phyloP scores from a whole-genome alignment of 2,329 filamentous ascomycete genomes.

The Albifimbria verrucaria region DNA sequence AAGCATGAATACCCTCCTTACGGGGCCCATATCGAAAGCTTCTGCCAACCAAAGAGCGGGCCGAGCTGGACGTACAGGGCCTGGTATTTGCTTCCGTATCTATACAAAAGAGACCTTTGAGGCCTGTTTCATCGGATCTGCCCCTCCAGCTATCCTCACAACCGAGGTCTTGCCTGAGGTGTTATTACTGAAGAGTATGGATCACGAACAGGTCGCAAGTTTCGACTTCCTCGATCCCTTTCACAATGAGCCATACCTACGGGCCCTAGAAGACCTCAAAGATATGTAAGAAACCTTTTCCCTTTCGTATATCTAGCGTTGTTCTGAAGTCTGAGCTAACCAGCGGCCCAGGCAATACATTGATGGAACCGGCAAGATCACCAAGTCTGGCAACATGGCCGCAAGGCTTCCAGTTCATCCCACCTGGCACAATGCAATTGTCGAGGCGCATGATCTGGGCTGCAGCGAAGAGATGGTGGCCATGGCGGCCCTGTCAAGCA shows the following conservation, averaged over 20 bases:
- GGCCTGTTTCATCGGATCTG: slow-evolving; percentile 6
- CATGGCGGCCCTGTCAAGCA: background rate
- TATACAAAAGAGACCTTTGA: slow-evolving; percentile 8
- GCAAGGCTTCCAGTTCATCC: background rate
- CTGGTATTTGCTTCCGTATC: slow-evolving; percentile 11
- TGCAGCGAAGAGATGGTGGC: background rate
- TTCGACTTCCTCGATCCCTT: slow-evolving; percentile 11
- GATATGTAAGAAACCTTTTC: background rate
- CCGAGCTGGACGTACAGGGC: slow-evolving; percentile 9
- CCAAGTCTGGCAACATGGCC: background rate
- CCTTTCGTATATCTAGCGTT: too few relatives aligned
- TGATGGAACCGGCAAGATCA: background rate
- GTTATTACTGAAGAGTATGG: slow-evolving; percentile 4
- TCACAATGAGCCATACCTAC: slow-evolving; percentile 9
- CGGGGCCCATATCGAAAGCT: slow-evolving; percentile 10
- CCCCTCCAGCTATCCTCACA: slow-evolving; percentile 5
- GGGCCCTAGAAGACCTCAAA: slow-evolving; percentile 1
- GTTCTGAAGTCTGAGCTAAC: too few relatives aligned
- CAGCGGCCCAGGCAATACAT: background rate
- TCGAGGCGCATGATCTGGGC: background rate
- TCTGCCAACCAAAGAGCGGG: slow-evolving; percentile 8
- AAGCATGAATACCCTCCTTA: slow-evolving; percentile 2
- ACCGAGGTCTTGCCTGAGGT: slow-evolving; percentile 1
- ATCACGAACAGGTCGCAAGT: slow-evolving; percentile 1
- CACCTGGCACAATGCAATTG: background rate